Base-by-base conservation (phyloP, 116 monocot genomes). In the Iris pallida region DNA sequence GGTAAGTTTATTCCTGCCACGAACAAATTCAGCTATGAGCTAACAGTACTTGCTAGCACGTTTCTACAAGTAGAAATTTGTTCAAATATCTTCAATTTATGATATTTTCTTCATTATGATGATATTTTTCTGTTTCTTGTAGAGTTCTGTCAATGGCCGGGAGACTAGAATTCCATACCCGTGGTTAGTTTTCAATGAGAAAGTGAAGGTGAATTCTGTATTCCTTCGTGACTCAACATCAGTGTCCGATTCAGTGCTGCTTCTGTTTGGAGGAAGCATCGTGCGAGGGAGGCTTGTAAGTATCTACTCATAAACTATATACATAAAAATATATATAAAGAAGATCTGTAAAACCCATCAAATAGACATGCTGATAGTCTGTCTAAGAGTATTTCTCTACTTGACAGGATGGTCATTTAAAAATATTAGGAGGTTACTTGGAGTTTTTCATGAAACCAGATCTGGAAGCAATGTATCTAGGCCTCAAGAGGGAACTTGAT, bases 151-250 rank as follows among this genome's bases (percentile, higher is more conserved):
- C 59, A 98, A 98, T 79, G 98, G 90, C 4, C 79, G 77, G 17
- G 98, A 98, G 59, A 69, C 84, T 59, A 93, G 73, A 57, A 90
- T 98, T 83, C 93, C 90, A 63, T 93, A 82, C 64, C 98, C 98
- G 41, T 98, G 98, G 98, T 65, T 98, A 60, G 90, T 98, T 61
- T 98, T 98, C 63, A 98, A 98, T 71, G 98, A 98, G 82, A 98
- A 98, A 80, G 86, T 98, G 61, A 98, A 98, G 77, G 98, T 98
- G 40, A 98, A 98, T 62, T 79, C 98, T 0, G 98, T 98, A 9
- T 93, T 98, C 63, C 77, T 93, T 55, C 88, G 98, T 9, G 98
- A 98, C 58, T 90, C 93, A 14, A 98, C 98, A 69, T 90, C 83
- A 53, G 70, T 98, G 57, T 77, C 93, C 59, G 98, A 98, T 77